These are phyloP conservation scores for Tympanopsis confertula DNA, from an alignment of 2,329 filamentous ascomycete genomes.

Conservation along the genomic window DNA sequence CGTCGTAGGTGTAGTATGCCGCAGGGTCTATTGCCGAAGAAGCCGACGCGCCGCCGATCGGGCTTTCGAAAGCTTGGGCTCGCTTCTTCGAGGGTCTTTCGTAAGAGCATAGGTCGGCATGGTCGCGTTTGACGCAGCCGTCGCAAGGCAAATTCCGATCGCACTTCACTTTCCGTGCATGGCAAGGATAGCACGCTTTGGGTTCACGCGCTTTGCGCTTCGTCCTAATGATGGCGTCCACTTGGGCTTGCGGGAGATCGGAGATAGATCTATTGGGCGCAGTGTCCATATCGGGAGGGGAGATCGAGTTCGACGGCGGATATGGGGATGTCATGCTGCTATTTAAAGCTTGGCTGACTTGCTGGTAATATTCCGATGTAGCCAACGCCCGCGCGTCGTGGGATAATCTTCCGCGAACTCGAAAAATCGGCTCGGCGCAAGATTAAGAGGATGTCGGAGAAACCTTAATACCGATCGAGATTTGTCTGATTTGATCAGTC, in stretches of 20 bases:
- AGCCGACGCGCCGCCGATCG: not conserved
- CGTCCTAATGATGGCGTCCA: conserved; percentile 31
- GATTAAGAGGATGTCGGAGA: too few relatives aligned
- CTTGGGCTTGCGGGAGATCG: conserved; percentile 28
- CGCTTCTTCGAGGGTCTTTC: conserved; percentile 32
- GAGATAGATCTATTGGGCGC: conserved; percentile 14
- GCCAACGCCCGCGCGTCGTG: too few relatives aligned
- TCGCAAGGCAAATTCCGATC: conserved; percentile 33
- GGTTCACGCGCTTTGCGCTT: conserved; percentile 33
- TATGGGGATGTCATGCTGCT: not conserved
- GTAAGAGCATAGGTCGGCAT: conserved; percentile 33
- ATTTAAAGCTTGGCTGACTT: too few relatives aligned
- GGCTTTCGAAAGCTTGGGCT: conserved; percentile 5
- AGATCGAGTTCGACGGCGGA: not conserved
- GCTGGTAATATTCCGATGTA: too few relatives aligned
- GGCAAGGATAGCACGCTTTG: conserved; percentile 30
- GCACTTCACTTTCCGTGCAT: conserved; percentile 33
- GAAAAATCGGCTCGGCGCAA: too few relatives aligned
- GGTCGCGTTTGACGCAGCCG: conserved; percentile 33
- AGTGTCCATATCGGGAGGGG: not conserved
- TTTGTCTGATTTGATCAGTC: too few relatives aligned
- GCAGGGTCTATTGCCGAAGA: not conserved
- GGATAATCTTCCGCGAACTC: too few relatives aligned
- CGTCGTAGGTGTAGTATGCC: too few relatives aligned
- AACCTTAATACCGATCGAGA: too few relatives aligned